Conservation (phyloP, 208 protist species). For the Trypanosoma scelopori region DNA sequence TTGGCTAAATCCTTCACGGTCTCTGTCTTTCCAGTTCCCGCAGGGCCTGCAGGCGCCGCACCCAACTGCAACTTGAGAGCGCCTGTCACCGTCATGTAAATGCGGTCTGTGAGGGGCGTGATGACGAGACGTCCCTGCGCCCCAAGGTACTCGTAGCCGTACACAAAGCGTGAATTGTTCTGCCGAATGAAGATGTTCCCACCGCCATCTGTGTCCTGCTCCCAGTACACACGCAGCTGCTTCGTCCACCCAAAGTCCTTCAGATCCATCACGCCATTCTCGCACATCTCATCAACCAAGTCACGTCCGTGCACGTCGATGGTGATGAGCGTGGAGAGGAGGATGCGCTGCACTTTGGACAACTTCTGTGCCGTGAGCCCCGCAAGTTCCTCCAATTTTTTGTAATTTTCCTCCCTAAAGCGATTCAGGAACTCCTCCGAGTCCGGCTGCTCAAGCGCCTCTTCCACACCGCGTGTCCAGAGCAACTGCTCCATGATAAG, state of each 20-base stretch:
- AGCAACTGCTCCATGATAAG: constrained; percentile 94
- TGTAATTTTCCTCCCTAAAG: constrained; percentile 80
- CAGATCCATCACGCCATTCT: constrained; percentile 72
- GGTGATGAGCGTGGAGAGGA: constrained; percentile 96
- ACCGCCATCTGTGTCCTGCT: constrained; percentile 86
- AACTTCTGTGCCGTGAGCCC: constrained; percentile 88
- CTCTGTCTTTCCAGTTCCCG: constrained; percentile 98
- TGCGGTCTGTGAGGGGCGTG: constrained; percentile 97
- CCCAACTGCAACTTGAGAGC: constrained; percentile 95
- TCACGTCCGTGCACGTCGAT: constrained; percentile 98
- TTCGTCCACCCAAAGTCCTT: constrained; percentile 97
- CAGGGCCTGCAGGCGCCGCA: constrained; percentile 93
- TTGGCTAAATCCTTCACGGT: constrained; percentile 97
- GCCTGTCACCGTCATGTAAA: constrained; percentile 98
- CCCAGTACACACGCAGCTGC: constrained; percentile 98
- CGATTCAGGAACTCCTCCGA: constrained; percentile 66
- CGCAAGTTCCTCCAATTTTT: constrained; percentile 89
- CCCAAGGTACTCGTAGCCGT: constrained; percentile 98
- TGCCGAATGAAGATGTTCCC: constrained; percentile 95
- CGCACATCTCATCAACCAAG: constrained; percentile 93
- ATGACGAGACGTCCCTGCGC: constrained; percentile 96
- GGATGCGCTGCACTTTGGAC: constrained; percentile 90
- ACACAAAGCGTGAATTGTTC: constrained; percentile 95
- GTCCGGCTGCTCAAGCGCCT: constrained; percentile 74
- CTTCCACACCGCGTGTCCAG: constrained; percentile 94